A percentile compares a stretch with the other conserved stretches of the same genome.
Evolutionary conservation across 352 stramenopile species (phyloP).

Genomic region (Pythium aristosporum): DNA sequence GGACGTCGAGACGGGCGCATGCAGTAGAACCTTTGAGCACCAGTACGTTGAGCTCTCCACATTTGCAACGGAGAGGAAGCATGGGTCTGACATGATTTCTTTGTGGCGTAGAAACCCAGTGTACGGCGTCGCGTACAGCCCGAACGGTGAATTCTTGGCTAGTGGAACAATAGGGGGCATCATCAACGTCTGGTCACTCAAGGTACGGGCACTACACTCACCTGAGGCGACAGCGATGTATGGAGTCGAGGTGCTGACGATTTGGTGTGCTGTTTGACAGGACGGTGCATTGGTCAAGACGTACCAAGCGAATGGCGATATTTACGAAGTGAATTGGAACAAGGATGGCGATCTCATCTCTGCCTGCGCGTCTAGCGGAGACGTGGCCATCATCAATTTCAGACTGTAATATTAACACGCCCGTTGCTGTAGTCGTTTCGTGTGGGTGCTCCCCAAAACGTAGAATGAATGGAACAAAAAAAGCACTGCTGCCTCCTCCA

Average conservation of each 20-base stretch:
- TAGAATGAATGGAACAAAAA: slow-evolving; percentile 16
- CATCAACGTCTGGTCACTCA: slow-evolving; percentile 97
- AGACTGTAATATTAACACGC: slow-evolving; percentile 85
- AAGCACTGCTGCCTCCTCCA: background rate
- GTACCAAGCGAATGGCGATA: slow-evolving; percentile 93
- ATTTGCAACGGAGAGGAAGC: background rate
- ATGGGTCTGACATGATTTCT: slow-evolving; percentile 1
- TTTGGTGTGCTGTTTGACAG: slow-evolving; percentile 13
- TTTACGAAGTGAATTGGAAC: slow-evolving; percentile 99
- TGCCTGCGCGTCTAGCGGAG: slow-evolving; percentile 82
- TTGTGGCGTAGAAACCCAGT: slow-evolving; percentile 65
- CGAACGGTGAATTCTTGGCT: slow-evolving; percentile 92
- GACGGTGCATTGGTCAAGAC: slow-evolving; percentile 80
- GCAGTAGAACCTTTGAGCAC: slow-evolving; percentile 91
- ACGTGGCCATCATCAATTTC: slow-evolving; percentile 90
- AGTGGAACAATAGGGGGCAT: slow-evolving; percentile 96
- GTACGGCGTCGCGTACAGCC: slow-evolving; percentile 87
- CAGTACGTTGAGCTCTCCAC: slow-evolving; percentile 72
- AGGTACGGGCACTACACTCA: slow-evolving; percentile 43
- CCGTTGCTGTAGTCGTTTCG: slow-evolving; percentile 31
- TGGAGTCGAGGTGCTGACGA: background rate
- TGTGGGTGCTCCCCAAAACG: slow-evolving; percentile 3
- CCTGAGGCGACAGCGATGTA: background rate
- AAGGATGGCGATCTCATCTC: slow-evolving; percentile 83
- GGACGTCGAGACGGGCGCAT: slow-evolving; percentile 90